Evolutionary conservation across 1,284 basidiomycete genomes (phyloP), one percentile per base, ranked within the genome.

Genomic region (Fomitopsis palustris): DNA sequence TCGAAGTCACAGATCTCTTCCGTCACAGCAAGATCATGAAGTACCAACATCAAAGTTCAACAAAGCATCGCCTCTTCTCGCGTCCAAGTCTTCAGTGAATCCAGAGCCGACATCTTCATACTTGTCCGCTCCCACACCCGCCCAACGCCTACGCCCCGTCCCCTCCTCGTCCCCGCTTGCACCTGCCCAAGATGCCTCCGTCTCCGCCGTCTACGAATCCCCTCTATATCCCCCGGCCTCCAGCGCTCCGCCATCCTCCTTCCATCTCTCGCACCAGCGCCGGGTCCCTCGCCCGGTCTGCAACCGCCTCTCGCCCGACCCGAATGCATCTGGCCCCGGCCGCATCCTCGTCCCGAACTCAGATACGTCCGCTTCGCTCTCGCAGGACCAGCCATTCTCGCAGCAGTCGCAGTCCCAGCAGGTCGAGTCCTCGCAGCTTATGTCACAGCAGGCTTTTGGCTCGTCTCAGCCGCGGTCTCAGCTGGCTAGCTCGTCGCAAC

Each of bases 341-440:
- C 70, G 70, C 9, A 71, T 84, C 21, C 67, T 85, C 19, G 82
- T 75, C 2, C 80, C 82, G 5, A 79, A 83, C 66, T 84, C 82
- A 19, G 83, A 85, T 64, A 78, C 77, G 0, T 81, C 71, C 17
- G 73, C 70, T 3, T 66, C 65, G 2, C 61, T 61, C 2, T 64
- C 62, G 14, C 64, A 65, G 41, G 37, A 53, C 17, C 61, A 56
- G 38, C 17, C 39, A 6, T 62, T 58, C 16, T 63, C 62, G 27
- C 65, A 66, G 49, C 42, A 51, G 19, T 53, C 56, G 8, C 35
- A 8, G 16, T 37, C 35, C 10, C 35, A 37, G 35, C 35, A 37
- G 35, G 35, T 37, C 10, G 35, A 14, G 12, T 37, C 35, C 12
- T 37, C 35, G 12, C 35, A 37, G 12, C 8, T 37, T 9, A 9